These are phyloP conservation scores for Macadamia integrifolia DNA, from an alignment of 164 flowering plant genomes.

Conservation along the genomic window DNA sequence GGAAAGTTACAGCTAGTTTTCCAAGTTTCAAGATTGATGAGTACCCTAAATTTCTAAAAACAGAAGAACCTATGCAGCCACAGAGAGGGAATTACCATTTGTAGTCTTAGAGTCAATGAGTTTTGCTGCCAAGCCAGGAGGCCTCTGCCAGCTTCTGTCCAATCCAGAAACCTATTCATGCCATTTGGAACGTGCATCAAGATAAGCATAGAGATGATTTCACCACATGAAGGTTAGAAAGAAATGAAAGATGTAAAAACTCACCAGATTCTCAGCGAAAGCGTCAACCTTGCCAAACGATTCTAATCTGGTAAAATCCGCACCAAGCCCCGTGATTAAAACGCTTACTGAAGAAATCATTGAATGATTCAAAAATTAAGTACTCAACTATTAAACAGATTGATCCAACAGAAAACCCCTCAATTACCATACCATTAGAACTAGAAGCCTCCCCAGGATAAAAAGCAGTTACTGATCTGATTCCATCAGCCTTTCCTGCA, in stretches of 20 bases:
- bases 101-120: conserved; percentile 61
- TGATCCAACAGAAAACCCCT: conserved; percentile 4
- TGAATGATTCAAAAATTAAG: conserved; percentile 7
- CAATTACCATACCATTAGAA: conserved; percentile 68
- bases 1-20: neutral
- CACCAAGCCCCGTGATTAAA: conserved; percentile 80
- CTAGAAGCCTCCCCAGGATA: conserved; percentile 57
- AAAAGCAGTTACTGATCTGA: conserved; percentile 73
- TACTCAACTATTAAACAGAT: conserved; percentile 2
- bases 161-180: conserved; percentile 63
- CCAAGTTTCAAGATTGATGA: neutral
- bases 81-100: conserved; percentile 43
- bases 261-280: conserved; percentile 82
- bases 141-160: conserved; percentile 96
- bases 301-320: conserved; percentile 88
- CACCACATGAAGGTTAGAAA: neutral
- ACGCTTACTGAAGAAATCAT: conserved; percentile 59
- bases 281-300: conserved; percentile 91
- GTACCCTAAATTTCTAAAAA: neutral
- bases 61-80: neutral
- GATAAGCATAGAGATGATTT: neutral
- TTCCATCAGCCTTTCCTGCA: conserved; percentile 57
- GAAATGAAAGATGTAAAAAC: conserved; percentile 9
- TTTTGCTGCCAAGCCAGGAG: conserved; percentile 86
- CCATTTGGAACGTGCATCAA: neutral